Evolutionary conservation across 2,329 filamentous ascomycete species (phyloP), one percentile per base, ranked within the genome.

Genomic region (Arthroderma sp.): DNA sequence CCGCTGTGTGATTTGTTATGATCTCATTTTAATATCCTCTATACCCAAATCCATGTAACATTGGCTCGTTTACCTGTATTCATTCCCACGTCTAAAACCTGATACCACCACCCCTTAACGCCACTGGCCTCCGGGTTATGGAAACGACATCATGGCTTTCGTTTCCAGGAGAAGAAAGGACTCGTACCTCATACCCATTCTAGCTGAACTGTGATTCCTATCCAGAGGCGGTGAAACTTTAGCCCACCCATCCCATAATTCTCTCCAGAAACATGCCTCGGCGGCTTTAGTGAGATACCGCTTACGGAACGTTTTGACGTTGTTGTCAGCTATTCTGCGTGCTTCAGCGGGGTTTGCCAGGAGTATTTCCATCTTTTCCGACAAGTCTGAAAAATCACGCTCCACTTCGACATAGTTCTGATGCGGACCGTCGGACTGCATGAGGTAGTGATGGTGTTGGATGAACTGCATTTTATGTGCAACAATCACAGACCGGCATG

Each of bases 371-470:
- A 69, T 61, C 34, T 60, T 64, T 5, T 57, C 51, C 2, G 56
- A 49, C 47, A 77, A 65, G 50, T 81, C 75, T 50, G 72, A 73
- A 57, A 78, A 81, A 55, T 73, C 67, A 9, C 63, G 58, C 43
- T 66, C 57, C 3, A 73, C 69, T 46, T 67, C 60, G 30, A 73
- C 62, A 38, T 62, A 70, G 52, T 72, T 73, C 51, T 72, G 68
- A 6, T 66, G 51, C 3, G 67, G 62, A 0, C 69, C 70, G 7
- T 55, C 55, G 9, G 63, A 49, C 5, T 62, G 55, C 22, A 73
- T 54, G 1, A 72, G 62, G 31, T 66, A 66, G 41, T 69, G 62
- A 46, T 71, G 66, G 44, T 71, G 68, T 42, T 71, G 66, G 39
- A 69, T 62, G 56, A 63, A 73, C 36, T 69, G 61, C 22, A 71